Evolutionary conservation across 768 basidiomycete genomes (phyloP).

Genomic region (Sporobolomyces pararoseus): DNA sequence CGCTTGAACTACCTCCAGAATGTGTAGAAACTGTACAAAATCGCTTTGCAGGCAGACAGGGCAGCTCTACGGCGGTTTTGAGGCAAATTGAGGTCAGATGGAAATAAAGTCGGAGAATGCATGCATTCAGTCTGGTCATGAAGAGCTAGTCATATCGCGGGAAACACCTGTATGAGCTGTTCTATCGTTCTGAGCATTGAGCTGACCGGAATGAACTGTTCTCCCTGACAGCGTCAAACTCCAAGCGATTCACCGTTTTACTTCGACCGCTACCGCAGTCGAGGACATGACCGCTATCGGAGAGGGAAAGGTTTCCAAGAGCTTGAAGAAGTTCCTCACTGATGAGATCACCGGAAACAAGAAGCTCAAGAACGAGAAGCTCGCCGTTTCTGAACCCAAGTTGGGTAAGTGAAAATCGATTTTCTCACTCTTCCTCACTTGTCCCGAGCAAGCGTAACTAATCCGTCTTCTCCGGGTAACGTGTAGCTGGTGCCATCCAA

Average conservation of each 20-base stretch:
- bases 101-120: constrained; percentile 1
- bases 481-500: constrained; percentile 60
- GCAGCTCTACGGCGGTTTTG: too few relatives aligned
- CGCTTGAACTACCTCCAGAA: too few relatives aligned
- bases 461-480: too few relatives aligned
- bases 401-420: constrained; percentile 61
- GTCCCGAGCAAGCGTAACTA: too few relatives aligned
- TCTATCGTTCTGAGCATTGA: not conserved
- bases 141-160: too few relatives aligned
- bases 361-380: constrained; percentile 71
- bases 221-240: constrained; percentile 68
- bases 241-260: constrained; percentile 92
- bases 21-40: too few relatives aligned
- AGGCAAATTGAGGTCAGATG: too few relatives aligned
- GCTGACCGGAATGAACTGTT: not conserved
- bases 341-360: constrained; percentile 65
- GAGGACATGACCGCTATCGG: constrained; percentile 93
- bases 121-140: not conserved
- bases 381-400: constrained; percentile 80
- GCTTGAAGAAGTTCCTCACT: constrained; percentile 85
- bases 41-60: not conserved
- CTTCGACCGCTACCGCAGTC: constrained; percentile 90
- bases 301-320: constrained; percentile 86
- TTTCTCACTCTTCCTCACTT: not conserved
- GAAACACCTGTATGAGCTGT: not conserved